Percentiles rank a stretch among this genome's conserved stretches.
These are phyloP conservation scores for Sclerotinia subarctica DNA, from an alignment of 2,329 filamentous ascomycete genomes.

Conservation along the genomic window DNA sequence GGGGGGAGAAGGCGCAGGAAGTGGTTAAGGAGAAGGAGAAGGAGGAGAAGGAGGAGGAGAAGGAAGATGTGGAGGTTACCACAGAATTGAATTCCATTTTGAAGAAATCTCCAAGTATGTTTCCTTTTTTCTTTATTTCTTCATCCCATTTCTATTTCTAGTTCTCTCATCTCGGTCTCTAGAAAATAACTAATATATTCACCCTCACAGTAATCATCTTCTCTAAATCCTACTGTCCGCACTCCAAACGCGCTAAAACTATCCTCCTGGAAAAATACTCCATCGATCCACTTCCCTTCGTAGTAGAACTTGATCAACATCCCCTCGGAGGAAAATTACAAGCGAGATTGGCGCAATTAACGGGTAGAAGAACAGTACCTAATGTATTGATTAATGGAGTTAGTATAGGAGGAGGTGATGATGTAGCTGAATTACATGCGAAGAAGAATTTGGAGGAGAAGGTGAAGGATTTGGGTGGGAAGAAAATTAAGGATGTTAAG, in stretches of 20 bases:
- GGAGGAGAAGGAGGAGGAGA: slow-evolving; percentile 47
- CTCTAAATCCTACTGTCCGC: slow-evolving; percentile 89
- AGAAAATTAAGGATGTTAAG: slow-evolving; percentile 43
- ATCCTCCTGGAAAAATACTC: slow-evolving; percentile 81
- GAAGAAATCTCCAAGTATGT: slow-evolving; percentile 77
- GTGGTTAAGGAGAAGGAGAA: slow-evolving; percentile 39
- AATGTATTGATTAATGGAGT: slow-evolving; percentile 86
- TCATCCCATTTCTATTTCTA: not conserved
- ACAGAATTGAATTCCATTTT: slow-evolving; percentile 73
- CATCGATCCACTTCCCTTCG: slow-evolving; percentile 76
- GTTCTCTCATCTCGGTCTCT: not conserved
- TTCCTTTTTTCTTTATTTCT: not conserved
- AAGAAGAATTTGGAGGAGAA: slow-evolving; percentile 66
- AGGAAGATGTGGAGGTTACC: slow-evolving; percentile 63
- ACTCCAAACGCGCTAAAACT: slow-evolving; percentile 79
- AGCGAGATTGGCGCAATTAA: slow-evolving; percentile 65
- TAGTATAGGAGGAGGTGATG: slow-evolving; percentile 87
- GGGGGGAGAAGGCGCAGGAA: slow-evolving; percentile 35
- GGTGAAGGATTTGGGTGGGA: slow-evolving; percentile 70
- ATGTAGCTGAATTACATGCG: slow-evolving; percentile 69
- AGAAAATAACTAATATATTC: slow-evolving; percentile 15
- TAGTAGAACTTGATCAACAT: slow-evolving; percentile 88
- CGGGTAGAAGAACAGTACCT: slow-evolving; percentile 81
- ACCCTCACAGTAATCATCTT: slow-evolving; percentile 80
- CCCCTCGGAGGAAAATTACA: slow-evolving; percentile 72